phyloP scores from a whole-genome alignment of 352 stramenopile genomes.

The Phytophthora quininea region DNA sequence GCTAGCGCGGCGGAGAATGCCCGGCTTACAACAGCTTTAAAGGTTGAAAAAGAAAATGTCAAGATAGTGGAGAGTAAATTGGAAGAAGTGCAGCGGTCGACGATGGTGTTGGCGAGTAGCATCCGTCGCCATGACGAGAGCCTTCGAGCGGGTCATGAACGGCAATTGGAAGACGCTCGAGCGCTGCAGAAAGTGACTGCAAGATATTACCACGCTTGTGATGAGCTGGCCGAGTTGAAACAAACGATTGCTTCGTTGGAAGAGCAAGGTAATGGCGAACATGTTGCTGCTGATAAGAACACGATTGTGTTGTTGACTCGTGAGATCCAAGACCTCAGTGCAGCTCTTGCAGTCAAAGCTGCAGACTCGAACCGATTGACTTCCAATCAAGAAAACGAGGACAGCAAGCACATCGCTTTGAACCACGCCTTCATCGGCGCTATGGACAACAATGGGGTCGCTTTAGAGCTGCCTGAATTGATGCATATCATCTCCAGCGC shows the following conservation, averaged over 20 bases:
- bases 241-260: slow-evolving; percentile 67
- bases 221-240: slow-evolving; percentile 78
- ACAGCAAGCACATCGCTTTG: slow-evolving; percentile 27
- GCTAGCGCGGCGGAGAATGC: slow-evolving; percentile 58
- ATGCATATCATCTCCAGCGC: slow-evolving; percentile 27
- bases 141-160: slow-evolving; percentile 62
- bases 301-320: slow-evolving; percentile 66
- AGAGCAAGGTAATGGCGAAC: slow-evolving; percentile 71
- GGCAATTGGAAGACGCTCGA: slow-evolving; percentile 55
- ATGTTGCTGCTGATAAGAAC: slow-evolving; percentile 67
- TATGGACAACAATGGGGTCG: slow-evolving; percentile 40
- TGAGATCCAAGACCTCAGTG: slow-evolving; percentile 61
- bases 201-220: slow-evolving; percentile 72
- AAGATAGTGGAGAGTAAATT: slow-evolving; percentile 38
- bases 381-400: slow-evolving; percentile 7
- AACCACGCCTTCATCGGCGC: slow-evolving; percentile 40
- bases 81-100: slow-evolving; percentile 53
- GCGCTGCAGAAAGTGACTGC: slow-evolving; percentile 56
- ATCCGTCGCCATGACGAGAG: slow-evolving; percentile 81
- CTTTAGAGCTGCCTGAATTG: slow-evolving; percentile 35
- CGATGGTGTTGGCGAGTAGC: slow-evolving; percentile 60
- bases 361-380: not conserved
- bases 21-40: slow-evolving; percentile 33
- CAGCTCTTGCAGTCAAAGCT: slow-evolving; percentile 9
- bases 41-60: slow-evolving; percentile 35